These are phyloP conservation scores for Sporothrix schenckii DNA, from an alignment of 2,329 filamentous ascomycete species.

Conservation along the genomic window DNA sequence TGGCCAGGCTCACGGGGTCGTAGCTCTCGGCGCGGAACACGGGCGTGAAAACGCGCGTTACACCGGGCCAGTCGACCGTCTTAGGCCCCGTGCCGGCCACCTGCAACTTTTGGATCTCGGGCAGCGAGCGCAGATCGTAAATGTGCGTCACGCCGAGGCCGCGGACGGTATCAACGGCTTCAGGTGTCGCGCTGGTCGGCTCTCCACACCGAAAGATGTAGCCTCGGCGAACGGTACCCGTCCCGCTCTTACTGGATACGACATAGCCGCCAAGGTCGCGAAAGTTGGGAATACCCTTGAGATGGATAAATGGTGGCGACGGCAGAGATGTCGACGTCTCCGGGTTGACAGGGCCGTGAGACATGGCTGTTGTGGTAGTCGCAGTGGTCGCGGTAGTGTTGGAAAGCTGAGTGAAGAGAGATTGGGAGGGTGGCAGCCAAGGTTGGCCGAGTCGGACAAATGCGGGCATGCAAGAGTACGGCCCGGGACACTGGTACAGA, in stretches of 20 bases:
- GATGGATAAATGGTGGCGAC: constrained; percentile 53
- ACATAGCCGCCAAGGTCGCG: constrained; percentile 67
- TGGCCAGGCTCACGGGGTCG: constrained; percentile 63
- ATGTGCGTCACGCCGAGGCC: constrained; percentile 63
- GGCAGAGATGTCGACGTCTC: constrained; percentile 38
- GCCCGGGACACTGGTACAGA: neutral
- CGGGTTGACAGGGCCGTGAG: neutral
- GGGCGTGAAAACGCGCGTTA: constrained; percentile 62
- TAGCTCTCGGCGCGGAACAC: constrained; percentile 67
- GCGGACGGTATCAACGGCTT: constrained; percentile 56
- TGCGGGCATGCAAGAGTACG: neutral
- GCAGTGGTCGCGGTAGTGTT: neutral
- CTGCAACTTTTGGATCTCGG: constrained; percentile 57
- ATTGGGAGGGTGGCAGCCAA: neutral
- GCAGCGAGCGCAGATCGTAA: constrained; percentile 68
- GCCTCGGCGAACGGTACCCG: constrained; percentile 26
- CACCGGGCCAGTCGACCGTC: constrained; percentile 53
- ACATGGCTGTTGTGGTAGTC: neutral
- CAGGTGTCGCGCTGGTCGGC: constrained; percentile 58
- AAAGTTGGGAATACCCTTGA: constrained; percentile 68
- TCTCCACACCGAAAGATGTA: constrained; percentile 71
- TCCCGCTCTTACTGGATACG: constrained; percentile 37
- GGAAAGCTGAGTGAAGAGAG: neutral
- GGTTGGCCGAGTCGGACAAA: too few relatives aligned
- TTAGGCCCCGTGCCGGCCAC: constrained; percentile 39